Base-by-base conservation (phyloP, 1,139 yeast species). In the Kodamaea ohmeri region DNA sequence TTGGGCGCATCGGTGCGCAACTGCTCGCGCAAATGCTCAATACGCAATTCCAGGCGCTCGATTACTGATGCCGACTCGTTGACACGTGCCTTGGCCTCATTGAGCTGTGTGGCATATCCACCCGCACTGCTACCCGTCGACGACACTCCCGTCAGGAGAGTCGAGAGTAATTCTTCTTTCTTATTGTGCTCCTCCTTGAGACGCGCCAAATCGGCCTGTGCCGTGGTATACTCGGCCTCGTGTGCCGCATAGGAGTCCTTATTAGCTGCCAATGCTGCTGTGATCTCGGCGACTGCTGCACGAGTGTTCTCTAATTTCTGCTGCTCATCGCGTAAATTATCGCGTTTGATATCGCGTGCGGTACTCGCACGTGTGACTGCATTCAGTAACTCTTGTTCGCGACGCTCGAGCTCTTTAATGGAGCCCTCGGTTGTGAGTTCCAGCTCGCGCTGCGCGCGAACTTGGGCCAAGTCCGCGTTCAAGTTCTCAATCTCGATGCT, bases 91-190 rank as follows among this genome's bases (percentile, higher is more conserved):
- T 85, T 83, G 2, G 78, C 82, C 35, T 78, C 81, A 40, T 79
- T 78, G 24, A 89, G 63, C 51, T 89, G 96, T 3, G 82, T 74
- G 40, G 76, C 70, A 56, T 88, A 92, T 25, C 89, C 83, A 25
- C 89, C 83, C 44, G 85, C 86, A 1, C 83, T 71, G 27, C 67
- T 72, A 36, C 96, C 97, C 41, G 80, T 82, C 0, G 95, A 77
- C 0, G 97, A 85, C 11, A 92, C 81, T 50, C 98, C 98, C 0
- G 97, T 90, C 0, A 92, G 81, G 29, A 94, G 68, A 0, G 95
- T 81, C 4, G 95, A 82, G 12, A 88, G 63, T 15, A 90, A 68
- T 46, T 90, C 97, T 52, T 88, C 95, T 49, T 85, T 86, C 44
- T 70, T 74, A 25, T 70, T 67, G 42, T 75, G 71, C n/a, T 71